A percentile compares a stretch with the other conserved stretches of the same genome.
Conservation (phyloP, 2,329 filamentous ascomycete species). For the Penicillium sp. region DNA sequence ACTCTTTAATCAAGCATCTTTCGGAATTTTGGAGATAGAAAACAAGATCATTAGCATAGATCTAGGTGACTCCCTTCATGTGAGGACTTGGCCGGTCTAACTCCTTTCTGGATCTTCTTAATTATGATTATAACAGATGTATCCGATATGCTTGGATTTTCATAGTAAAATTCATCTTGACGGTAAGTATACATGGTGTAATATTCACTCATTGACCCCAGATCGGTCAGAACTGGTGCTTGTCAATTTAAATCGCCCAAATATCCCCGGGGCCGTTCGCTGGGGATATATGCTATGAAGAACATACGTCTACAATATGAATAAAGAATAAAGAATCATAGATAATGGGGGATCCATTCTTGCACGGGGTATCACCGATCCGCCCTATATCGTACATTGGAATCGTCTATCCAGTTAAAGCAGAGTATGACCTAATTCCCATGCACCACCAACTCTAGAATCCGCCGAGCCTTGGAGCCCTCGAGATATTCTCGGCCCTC, state of each 20-base stretch:
- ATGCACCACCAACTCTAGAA: constrained; percentile 34
- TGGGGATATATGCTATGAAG: no score
- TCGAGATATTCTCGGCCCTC: constrained; percentile 46
- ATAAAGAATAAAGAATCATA: neutral
- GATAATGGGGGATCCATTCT: neutral
- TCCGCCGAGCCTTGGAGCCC: constrained; percentile 39
- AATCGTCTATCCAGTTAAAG: neutral
- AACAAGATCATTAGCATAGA: neutral
- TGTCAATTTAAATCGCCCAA: no score
- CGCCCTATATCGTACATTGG: neutral
- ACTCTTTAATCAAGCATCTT: neutral
- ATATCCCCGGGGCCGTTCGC: no score
- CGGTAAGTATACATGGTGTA: no score
- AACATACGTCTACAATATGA: neutral
- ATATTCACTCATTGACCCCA: no score
- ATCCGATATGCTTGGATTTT: neutral
- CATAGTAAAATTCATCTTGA: no score
- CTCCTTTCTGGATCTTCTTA: neutral
- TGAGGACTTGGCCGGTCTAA: neutral
- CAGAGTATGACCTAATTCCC: neutral
- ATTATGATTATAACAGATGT: neutral
- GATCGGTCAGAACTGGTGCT: no score
- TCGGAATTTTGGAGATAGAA: neutral
- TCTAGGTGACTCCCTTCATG: neutral
- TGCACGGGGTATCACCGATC: constrained; percentile 3